phyloP scores from a whole-genome alignment of 1,284 basidiomycete species.

The Ganoderma boninense region DNA sequence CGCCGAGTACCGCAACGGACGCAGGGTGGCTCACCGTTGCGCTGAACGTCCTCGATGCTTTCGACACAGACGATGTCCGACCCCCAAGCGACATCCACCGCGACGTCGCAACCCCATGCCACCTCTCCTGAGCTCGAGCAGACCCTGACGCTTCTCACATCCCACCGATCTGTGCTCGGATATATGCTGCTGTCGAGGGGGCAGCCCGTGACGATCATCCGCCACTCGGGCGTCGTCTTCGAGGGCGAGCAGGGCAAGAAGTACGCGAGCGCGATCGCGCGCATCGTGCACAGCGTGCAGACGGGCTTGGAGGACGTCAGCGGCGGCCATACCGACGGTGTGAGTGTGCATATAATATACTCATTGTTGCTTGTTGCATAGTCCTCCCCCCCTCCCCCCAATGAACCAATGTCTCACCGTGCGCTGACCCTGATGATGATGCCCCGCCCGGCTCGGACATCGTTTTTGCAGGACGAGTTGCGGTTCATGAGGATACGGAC shows the following conservation, averaged over 20 bases:
- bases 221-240: slow-evolving; percentile 86
- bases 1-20: not conserved
- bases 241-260: slow-evolving; percentile 86
- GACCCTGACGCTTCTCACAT: slow-evolving; percentile 78
- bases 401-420: not conserved
- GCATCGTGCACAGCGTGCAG: slow-evolving; percentile 82
- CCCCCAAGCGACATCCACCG: slow-evolving; percentile 18
- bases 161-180: slow-evolving; percentile 87
- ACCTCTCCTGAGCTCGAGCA: slow-evolving; percentile 81
- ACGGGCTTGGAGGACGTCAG: slow-evolving; percentile 77
- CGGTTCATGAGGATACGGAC: slow-evolving; percentile 92
- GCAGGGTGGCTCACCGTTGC: not conserved
- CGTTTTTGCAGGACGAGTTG: slow-evolving; percentile 75
- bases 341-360: slow-evolving; percentile 48
- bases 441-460: not conserved
- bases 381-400: not conserved
- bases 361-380: not conserved
- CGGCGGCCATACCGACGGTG: slow-evolving; percentile 60
- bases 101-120: slow-evolving; percentile 27
- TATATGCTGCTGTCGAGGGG: slow-evolving; percentile 84
- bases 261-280: slow-evolving; percentile 81
- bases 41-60: slow-evolving; percentile 27
- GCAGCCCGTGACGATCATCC: slow-evolving; percentile 75
- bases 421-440: slow-evolving; percentile 4
- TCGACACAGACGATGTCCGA: slow-evolving; percentile 30